phyloP scores from a whole-genome alignment of 257 asterid genomes.

The Plantago major region DNA sequence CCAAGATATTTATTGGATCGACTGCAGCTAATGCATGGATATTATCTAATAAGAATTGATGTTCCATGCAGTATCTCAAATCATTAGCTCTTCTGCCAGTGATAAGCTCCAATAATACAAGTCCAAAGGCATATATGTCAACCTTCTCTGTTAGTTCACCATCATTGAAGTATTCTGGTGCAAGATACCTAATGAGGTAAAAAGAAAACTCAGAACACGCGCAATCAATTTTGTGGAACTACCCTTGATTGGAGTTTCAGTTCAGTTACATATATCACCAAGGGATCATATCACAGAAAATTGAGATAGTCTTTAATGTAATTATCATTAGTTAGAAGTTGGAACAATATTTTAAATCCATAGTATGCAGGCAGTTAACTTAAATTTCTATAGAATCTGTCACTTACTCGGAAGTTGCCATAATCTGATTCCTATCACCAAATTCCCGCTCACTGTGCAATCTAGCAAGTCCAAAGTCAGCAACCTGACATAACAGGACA shows the following conservation, averaged over 20 bases:
- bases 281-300: background rate
- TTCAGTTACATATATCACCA: background rate
- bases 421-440: constrained; percentile 38
- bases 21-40: constrained; percentile 34
- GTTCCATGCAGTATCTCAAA: constrained; percentile 46
- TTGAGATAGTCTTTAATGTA: background rate
- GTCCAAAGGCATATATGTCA: constrained; percentile 77
- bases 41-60: constrained; percentile 41
- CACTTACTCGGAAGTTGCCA: constrained; percentile 60
- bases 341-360: background rate
- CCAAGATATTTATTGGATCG: constrained; percentile 46
- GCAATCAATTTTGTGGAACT: too few species aligned
- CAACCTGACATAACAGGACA: constrained; percentile 45
- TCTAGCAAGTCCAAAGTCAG: constrained; percentile 86
- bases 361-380: background rate
- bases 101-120: constrained; percentile 65
- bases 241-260: background rate
- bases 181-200: constrained; percentile 50
- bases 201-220: background rate
- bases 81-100: constrained; percentile 51
- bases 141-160: constrained; percentile 67
- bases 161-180: constrained; percentile 63
- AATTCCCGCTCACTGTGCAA: constrained; percentile 65
- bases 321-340: background rate
- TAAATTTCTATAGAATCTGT: constrained; percentile 3